Base-by-base conservation (phyloP, 1,284 basidiomycete genomes). In the Rhodofomes roseus region DNA sequence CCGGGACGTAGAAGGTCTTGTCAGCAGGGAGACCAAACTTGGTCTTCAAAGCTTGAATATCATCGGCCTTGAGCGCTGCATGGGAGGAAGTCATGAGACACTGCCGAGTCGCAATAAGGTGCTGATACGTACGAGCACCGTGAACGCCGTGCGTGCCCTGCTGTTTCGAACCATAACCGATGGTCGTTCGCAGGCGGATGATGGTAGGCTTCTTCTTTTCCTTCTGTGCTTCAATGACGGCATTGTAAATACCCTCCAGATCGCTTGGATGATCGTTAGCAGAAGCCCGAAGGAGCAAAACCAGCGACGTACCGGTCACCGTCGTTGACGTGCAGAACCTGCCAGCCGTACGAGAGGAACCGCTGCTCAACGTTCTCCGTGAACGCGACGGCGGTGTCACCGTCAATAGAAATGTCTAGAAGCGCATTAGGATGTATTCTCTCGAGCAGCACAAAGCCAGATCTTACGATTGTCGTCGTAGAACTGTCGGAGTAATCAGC, bases 131-230 rank as follows among this genome's bases (percentile, higher is more conserved):
- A 92, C 91, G 92, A 71, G 91, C 71, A 68, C 96, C 96, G 77
- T 98, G 95, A 64, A 97, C 93, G 67, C 92, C 92, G 70, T 96
- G 94, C 20, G 92, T 93, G 66, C 95, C 95, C 77, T 95, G 90
- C 71, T 87, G 85, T 79, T 92, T 91, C 52, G 95, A 97, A 62
- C 96, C 95, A 73, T 84, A 98, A 57, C 95, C 95, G 66, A 98
- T 98, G 62, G 91, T 96, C 62, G 96, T 98, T 73, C 82, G 87
- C 60, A 96, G 78, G 65, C 86, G 83, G 75, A 97, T 92, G 68
- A 98, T 79, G 40, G 93, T 93, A 51, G 95, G 95, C 79, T 95
- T 94, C 76, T 71, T 81, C 73, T 83, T 90, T 73, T 87, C 87
- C 73, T 83, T 79, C 69, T 87, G 86, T 57, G 90, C 94, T 71